Conservation (phyloP, 2,329 filamentous ascomycete species). For the Penicillium sp. region DNA sequence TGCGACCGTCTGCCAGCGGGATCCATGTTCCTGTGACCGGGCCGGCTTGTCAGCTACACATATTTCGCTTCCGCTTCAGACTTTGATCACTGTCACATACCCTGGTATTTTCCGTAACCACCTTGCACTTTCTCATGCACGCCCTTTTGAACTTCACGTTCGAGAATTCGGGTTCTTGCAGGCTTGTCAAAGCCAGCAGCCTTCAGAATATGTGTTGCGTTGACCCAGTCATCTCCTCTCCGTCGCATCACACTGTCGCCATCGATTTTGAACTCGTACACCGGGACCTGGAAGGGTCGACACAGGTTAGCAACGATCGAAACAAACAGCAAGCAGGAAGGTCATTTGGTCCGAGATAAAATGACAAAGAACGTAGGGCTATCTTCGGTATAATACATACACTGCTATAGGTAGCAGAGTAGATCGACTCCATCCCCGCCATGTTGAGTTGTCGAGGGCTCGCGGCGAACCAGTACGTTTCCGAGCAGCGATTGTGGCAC, state of each 20-base stretch:
- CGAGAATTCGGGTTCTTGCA: constrained; percentile 89
- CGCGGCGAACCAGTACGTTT: constrained; percentile 32
- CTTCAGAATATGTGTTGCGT: constrained; percentile 98
- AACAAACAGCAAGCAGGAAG: too few species aligned
- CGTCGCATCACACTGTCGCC: constrained; percentile 95
- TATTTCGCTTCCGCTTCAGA: not conserved
- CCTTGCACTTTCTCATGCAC: constrained; percentile 97
- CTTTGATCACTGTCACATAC: constrained; percentile 51
- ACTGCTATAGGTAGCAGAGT: constrained; percentile 71
- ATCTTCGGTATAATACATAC: constrained; percentile 45
- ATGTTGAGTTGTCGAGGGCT: constrained; percentile 37
- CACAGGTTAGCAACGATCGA: not conserved
- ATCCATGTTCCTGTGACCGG: constrained; percentile 82
- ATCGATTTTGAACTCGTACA: constrained; percentile 90
- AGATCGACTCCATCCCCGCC: constrained; percentile 56
- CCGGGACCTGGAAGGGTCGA: constrained; percentile 72
- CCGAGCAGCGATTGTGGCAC: constrained; percentile 28
- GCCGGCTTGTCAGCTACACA: constrained; percentile 13
- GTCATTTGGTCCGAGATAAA: not conserved
- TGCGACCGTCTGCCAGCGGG: constrained; percentile 78
- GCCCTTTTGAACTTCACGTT: constrained; percentile 96
- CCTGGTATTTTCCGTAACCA: constrained; percentile 98
- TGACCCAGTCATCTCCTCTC: constrained; percentile 94
- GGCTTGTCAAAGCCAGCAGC: constrained; percentile 98
- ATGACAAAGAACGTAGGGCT: too few species aligned